Base-by-base conservation (phyloP, 116 monocot species). In the Phalaenopsis hybrid region DNA sequence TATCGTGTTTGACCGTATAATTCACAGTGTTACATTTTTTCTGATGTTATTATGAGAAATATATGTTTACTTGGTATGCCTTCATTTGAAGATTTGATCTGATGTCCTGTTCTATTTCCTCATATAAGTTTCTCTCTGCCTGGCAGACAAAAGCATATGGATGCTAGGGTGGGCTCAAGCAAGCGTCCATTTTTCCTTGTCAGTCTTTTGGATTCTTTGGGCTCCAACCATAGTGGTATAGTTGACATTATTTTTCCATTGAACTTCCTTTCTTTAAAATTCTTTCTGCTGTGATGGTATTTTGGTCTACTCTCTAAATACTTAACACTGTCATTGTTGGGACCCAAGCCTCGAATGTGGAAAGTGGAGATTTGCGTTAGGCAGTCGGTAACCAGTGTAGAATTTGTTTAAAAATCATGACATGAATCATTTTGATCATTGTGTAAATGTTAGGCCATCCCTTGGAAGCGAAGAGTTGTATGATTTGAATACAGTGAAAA, bases 221-320 rank as follows among this genome's bases (percentile, higher is more conserved):
- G 95, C 95, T 57, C 98, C 98, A 75, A 95, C 87, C 16, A 87
- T 93, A 75, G 92, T 98, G 93, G 98, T 98, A 98, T 81, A 80
- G 44, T 80, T 76, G 20, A 57, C 48, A 20, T 37, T 41, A 33
- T 77, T 37, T 45, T 80, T 44, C 12, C 63, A 70, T 57, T 41
- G 43, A 57, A 78, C n/a, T 70, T 28, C 1, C 46, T 46, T 65
- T 75, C 20, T n/a, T 75, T 75, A 75, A 46, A 2, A 75, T 75
- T 44, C 37, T 3, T 72, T 75, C 0, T 72, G 9, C 34, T 75
- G 25, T 65, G 23, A n/a, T 20, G 25, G 12, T 77, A 50, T 23
- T 77, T 48, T 20, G 9, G 20, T 21, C 37, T 15, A 41, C 37
- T 73, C 4, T 18, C 2, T 41, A 73, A 41, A 41, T 3, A 41